phyloP scores from a whole-genome alignment of 129 eudicot genomes.

The sunflower (Helianthus annuus) region HanXRQr2.0-SUNRISE NC_035442.2:155638721-155639220 shows the following conservation, averaged over 20 bases:
- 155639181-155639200: conserved; percentile 64
- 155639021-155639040: conserved; percentile 68
- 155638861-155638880: background rate
- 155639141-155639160: conserved; percentile 61
- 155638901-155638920: conserved; percentile 30
- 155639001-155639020: conserved; percentile 44
- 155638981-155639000: background rate
- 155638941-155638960: background rate
- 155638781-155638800: conserved; percentile 21
- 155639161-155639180: conserved; percentile 67
- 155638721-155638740: background rate
- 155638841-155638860: background rate
- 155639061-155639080: conserved; percentile 62
- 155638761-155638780: background rate
- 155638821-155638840: background rate
- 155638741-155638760: background rate
- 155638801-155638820: conserved; percentile 21
- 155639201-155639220: conserved; percentile 71
- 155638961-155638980: conserved; percentile 4
- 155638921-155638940: conserved; percentile 10
- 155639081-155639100: conserved; percentile 49
- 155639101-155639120: conserved; percentile 40
- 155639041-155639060: conserved; percentile 79
- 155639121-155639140: conserved; percentile 42
- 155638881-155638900: conserved; percentile 20